Percentiles rank a stretch among this genome's conserved stretches.
Evolutionary conservation across 306 rosid genomes (phyloP).

Genomic region (Hylodesmum podocarpum): DNA sequence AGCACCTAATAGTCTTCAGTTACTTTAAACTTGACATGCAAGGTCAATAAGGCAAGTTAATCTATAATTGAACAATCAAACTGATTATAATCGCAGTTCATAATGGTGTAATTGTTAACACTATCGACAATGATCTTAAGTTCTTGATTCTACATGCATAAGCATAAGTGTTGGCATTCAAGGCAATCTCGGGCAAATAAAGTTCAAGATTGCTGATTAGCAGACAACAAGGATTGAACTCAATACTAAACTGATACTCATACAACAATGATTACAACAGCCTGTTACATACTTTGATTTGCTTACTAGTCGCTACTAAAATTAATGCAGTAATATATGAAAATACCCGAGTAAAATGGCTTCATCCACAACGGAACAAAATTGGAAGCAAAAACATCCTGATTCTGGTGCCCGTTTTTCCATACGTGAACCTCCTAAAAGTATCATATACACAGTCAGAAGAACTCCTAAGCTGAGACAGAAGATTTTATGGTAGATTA

Average conservation of each 20-base stretch:
- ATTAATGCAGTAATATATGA: background rate
- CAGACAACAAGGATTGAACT: background rate
- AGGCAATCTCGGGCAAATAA: background rate
- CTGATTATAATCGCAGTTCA: background rate
- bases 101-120: background rate
- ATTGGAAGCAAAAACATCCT: slow-evolving; percentile 74
- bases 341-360: slow-evolving; percentile 70
- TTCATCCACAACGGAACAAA: slow-evolving; percentile 87
- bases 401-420: slow-evolving; percentile 66
- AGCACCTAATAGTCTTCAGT: background rate
- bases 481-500: slow-evolving; percentile 9
- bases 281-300: background rate
- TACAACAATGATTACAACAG: background rate
- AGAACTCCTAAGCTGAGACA: slow-evolving; percentile 8
- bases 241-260: background rate
- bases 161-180: background rate
- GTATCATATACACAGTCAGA: slow-evolving; percentile 28
- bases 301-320: background rate
- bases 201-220: background rate
- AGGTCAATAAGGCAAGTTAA: slow-evolving; percentile 8
- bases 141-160: background rate
- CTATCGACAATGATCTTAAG: background rate
- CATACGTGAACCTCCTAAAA: slow-evolving; percentile 54
- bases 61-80: background rate
- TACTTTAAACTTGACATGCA: background rate